Base-by-base conservation (phyloP, 177 flowering plant genomes). In the Tripterygium wilfordii region DNA sequence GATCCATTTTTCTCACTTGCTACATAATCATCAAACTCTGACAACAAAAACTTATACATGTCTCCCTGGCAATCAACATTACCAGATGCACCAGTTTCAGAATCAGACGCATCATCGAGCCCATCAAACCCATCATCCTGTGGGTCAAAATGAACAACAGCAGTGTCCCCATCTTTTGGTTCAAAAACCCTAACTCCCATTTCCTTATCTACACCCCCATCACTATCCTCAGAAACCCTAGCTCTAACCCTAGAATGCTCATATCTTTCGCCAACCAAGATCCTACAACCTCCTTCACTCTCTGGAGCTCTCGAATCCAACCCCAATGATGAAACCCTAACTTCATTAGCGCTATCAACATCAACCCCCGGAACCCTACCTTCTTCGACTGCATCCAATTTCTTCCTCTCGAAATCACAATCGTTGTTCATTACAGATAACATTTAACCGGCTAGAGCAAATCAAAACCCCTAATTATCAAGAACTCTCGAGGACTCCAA, bases 21-120 rank as follows among this genome's bases (percentile, higher is more conserved):
- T 1, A 65, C 78, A 55, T 38, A 73, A 44, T 68, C 70, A 55
- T 75, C 80, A 55, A 76, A 78, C 58, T 55, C 75, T 4, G 70
- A 64, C 28, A 67, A 22, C 56, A 72, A 56, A 12, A 66, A 59
- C 29, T 53, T 61, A 30, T 63, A 62, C 14, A n/a, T 53, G 36
- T 47, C 54, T 21, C 9, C 59, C 24, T 54, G 51, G 1, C 19
- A 47, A n/a, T n/a, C 59, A 27, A 36, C 57, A 27, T 38, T 40
- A 10, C 23, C 39, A 29, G 32, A 7, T n/a, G 14, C 19, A 42
- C 37, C 41, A 53, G 25, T n/a, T 5, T 31, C 19, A 17, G 6
- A 37, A 5, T 40, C 45, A 10, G 22, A 13, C 6, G 5, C 36
- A 25, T 45, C 63, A 30, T 22, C 48, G 22, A 22, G 27, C 18